Conservation (phyloP, 2,329 filamentous ascomycete species). For the Monilinia laxa region DNA sequence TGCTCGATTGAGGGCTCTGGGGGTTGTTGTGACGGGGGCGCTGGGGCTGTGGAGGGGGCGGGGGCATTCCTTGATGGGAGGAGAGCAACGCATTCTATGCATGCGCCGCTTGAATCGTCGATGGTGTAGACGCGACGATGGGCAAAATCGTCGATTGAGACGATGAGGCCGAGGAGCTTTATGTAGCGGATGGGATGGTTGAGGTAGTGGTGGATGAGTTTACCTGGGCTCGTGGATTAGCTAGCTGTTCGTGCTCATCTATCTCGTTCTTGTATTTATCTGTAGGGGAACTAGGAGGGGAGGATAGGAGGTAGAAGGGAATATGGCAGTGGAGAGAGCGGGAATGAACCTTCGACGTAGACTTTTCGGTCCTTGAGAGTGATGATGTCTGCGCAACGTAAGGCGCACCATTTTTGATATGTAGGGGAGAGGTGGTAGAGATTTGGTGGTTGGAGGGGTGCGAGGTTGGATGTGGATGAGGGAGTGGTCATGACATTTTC, state of each 20-base stretch:
- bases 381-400: conserved; percentile 53
- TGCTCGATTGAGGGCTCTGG: conserved; percentile 60
- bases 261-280: background rate
- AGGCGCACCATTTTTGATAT: conserved; percentile 57
- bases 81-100: conserved; percentile 48
- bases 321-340: background rate
- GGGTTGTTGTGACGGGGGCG: background rate
- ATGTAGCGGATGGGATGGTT: conserved; percentile 79
- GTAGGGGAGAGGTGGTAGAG: conserved; percentile 64
- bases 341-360: conserved; percentile 52
- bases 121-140: conserved; percentile 54
- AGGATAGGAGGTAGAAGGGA: conserved; percentile 18
- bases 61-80: background rate
- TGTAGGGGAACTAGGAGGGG: background rate
- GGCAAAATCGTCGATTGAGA: conserved; percentile 56
- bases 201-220: conserved; percentile 61
- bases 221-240: conserved; percentile 42
- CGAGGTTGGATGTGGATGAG: conserved; percentile 35
- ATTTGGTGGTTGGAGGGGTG: conserved; percentile 54
- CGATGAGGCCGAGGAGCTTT: conserved; percentile 67
- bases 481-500: conserved; percentile 52
- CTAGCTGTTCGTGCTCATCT: background rate
- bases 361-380: conserved; percentile 48
- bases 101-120: conserved; percentile 64
- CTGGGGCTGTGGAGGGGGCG: background rate